Base-by-base conservation (phyloP, 176 grass and related monocot genomes). In the Cocos nucifera region DNA sequence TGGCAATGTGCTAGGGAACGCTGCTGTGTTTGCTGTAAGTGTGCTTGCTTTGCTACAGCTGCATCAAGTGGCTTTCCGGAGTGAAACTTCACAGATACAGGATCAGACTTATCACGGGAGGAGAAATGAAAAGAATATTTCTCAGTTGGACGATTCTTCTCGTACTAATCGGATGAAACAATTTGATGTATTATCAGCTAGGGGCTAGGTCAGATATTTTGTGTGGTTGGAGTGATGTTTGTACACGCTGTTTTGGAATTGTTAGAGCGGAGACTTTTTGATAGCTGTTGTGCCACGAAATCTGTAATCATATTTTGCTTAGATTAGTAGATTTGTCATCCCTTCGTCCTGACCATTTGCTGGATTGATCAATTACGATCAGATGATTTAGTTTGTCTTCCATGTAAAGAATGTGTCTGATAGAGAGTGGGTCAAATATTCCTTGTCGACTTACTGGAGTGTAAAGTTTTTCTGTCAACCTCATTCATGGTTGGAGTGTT, bases 1-100 rank as follows among this genome's bases (percentile, higher is more conserved):
- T 0, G 74, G 78, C 56, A 58, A 80, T 50, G 62, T 82, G 63
- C 61, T 95, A 19, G 77, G 83, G 22, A 95, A 85, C 29, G 83
- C 69, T 50, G 80, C 83, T 22, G 58, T 82, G 18, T 90, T 87
- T 85, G 86, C 91, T 54, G 71, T 87, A 68, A 87, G 91, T 23
- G 84, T 89, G 85, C 76, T 95, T 66, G 85, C 90, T 59, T 79
- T 86, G 61, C 67, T 83, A 54, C 82, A 83, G 82, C 62, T 95
- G 35, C 74, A 89, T 73, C 85, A 76, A 73, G 63, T 89, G 61
- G 59, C 79, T 54, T 83, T 64, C 24, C 73, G 75, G 64, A 57
- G 75, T 69, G 69, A 62, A 51, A 27, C 52, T 23, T 60, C 7
- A 66, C 53, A 56, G 18, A 35, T 74, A 15, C 63, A 22, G 23